phyloP scores from a whole-genome alignment of 1,139 yeast genomes.

The Meyerozyma athensensis region DNA sequence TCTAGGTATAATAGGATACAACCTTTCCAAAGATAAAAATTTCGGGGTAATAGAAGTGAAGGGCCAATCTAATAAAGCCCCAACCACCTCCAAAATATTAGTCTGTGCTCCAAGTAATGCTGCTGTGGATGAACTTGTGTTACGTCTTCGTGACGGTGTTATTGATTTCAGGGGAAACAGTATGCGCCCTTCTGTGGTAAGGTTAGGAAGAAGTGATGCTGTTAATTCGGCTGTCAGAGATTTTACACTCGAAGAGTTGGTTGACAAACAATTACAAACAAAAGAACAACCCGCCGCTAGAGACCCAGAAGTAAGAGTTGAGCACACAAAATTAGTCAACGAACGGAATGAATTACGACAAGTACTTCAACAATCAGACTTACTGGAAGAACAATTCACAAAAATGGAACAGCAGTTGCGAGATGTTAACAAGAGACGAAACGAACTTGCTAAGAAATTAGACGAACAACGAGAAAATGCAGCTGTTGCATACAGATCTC shows the following conservation, averaged over 20 bases:
- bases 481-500: slow-evolving; percentile 62
- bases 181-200: slow-evolving; percentile 69
- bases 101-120: slow-evolving; percentile 99
- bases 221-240: slow-evolving; percentile 80
- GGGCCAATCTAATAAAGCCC: slow-evolving; percentile 16
- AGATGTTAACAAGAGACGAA: slow-evolving; percentile 54
- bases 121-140: slow-evolving; percentile 94
- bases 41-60: slow-evolving; percentile 31
- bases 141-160: slow-evolving; percentile 77
- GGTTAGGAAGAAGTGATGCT: slow-evolving; percentile 88
- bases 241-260: slow-evolving; percentile 80
- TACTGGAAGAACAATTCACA: slow-evolving; percentile 36
- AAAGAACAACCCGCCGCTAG: slow-evolving; percentile 13
- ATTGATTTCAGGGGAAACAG: slow-evolving; percentile 50
- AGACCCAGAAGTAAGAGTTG: slow-evolving; percentile 46
- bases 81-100: slow-evolving; percentile 44
- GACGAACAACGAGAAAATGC: slow-evolving; percentile 77
- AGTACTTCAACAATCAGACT: slow-evolving; percentile 27
- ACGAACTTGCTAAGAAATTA: slow-evolving; percentile 65
- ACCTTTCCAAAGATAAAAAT: slow-evolving; percentile 35
- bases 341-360: slow-evolving; percentile 49
- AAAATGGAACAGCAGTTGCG: slow-evolving; percentile 47
- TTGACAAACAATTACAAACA: slow-evolving; percentile 57
- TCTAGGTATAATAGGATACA: slow-evolving; percentile 82
- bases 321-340: slow-evolving; percentile 47